A percentile compares a stretch with the other conserved stretches of the same genome.
Evolutionary conservation across 495 filamentous ascomycete genomes (phyloP).

Genomic region (Neurospora sp.): DNA sequence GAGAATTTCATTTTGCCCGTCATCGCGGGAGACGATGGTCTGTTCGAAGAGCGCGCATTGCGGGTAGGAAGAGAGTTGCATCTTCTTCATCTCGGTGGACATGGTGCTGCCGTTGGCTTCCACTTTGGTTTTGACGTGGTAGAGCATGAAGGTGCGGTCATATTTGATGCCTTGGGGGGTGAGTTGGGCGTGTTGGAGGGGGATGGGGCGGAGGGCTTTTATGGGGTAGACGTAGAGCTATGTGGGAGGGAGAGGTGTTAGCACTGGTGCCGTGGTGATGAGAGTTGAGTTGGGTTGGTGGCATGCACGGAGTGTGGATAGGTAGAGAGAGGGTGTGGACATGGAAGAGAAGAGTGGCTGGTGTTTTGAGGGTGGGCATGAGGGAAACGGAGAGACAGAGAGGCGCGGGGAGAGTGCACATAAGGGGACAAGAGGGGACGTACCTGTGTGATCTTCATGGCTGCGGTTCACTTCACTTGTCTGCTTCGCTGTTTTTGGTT

Average conservation of each 20-base stretch:
- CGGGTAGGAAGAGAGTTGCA: constrained; percentile 55
- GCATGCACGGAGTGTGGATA: background rate
- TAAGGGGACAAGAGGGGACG: background rate
- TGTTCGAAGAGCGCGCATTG: constrained; percentile 61
- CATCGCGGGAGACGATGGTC: constrained; percentile 27
- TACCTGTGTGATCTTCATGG: constrained; percentile 2
- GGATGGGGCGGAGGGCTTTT: constrained; percentile 65
- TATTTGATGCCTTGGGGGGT: constrained; percentile 59
- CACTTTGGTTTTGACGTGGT: constrained; percentile 34
- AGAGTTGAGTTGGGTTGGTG: background rate
- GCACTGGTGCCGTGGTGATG: background rate
- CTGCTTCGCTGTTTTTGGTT: background rate
- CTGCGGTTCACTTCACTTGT: background rate
- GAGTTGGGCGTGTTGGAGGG: constrained; percentile 44
- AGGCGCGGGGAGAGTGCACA: background rate
- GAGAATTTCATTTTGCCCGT: background rate
- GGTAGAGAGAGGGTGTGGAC: background rate
- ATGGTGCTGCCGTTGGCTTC: background rate
- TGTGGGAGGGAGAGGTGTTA: background rate
- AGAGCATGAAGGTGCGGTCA: constrained; percentile 74
- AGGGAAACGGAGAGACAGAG: background rate
- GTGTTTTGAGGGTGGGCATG: background rate
- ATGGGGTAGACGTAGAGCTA: constrained; percentile 84
- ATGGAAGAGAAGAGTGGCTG: background rate
- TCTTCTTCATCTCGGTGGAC: constrained; percentile 42